phyloP scores from a whole-genome alignment of 768 basidiomycete species.

The Trametes gibbosa region DNA sequence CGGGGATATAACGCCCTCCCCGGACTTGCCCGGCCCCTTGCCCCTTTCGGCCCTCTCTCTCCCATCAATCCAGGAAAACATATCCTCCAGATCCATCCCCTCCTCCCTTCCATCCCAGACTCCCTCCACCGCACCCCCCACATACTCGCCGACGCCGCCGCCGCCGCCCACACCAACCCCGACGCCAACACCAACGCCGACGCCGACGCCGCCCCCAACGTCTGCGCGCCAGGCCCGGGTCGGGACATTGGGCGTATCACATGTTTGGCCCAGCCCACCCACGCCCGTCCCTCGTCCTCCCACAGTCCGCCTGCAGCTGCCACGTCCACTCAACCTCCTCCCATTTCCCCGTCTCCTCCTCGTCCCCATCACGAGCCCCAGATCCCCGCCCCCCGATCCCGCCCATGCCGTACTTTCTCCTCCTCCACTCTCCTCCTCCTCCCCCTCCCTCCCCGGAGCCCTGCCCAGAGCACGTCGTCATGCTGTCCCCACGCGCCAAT shows the following conservation, averaged over 20 bases:
- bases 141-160: no score
- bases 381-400: background rate
- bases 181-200: no score
- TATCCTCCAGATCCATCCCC: no score
- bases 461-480: background rate
- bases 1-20: constrained; percentile 12
- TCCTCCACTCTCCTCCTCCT: background rate
- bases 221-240: background rate
- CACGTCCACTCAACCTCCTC: background rate
- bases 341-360: constrained; percentile 1
- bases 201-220: no score
- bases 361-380: background rate
- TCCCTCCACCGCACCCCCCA: no score
- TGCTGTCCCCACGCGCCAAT: background rate
- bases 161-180: no score
- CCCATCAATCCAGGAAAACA: background rate
- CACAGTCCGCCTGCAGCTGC: background rate
- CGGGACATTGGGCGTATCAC: background rate
- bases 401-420: constrained; percentile 2
- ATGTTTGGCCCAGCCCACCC: background rate
- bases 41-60: background rate
- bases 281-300: constrained; percentile 3
- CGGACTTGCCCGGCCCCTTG: constrained; percentile 8
- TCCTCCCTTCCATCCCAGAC: no score
- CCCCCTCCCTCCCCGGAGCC: background rate